Base-by-base conservation (phyloP, 176 grass and related monocot genomes). In the Saccharum officinarum region DNA sequence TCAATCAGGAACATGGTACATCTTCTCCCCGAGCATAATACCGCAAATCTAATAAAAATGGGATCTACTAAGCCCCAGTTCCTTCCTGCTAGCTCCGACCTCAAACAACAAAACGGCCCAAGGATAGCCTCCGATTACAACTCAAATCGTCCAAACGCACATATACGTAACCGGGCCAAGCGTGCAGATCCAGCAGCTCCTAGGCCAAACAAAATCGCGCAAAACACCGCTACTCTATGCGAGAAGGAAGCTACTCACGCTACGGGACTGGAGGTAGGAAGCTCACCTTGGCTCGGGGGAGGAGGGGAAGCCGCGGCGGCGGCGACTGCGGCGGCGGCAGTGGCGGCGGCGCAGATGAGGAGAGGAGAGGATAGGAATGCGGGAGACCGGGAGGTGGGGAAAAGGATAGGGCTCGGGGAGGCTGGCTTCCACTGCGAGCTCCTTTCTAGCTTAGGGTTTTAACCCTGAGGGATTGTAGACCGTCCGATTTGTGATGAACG, bases 361-460 rank as follows among this genome's bases (percentile, higher is more conserved):
- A 38, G 44, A 64, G 84, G 68, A 90, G 71, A 87, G 88, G 80
- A 69, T 36, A 82, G 66, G 79, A 82, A 33, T 23, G 4, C 1
- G 10, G 70, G 31, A 17, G 44, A 86, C 55, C 52, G 13, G 49
- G 20, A 33, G 59, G 68, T 33, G 80, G 52, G 15, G 68, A 60
- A 60, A 83, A 79, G 75, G 89, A 87, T 83, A 84, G 68, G 68
- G 80, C 80, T 83, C 60, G 45, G 28, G 6, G 49, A 54, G n/a
- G 54, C 7, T n/a, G 7, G 36, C 47, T 73, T 30, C 45, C 72
- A 37, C 67, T 61, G 45, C 59, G 39, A 78, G 55, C 4, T 67
- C 79, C 26, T 75, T 89, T 76, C 79, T 81, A 69, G 77, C 83
- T 83, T 83, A 86, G 84, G 89, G 84, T 90, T 90, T 90, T 79